Evolutionary conservation across 768 basidiomycete genomes (phyloP).

Genomic region (Hygrocybe coccinea): DNA sequence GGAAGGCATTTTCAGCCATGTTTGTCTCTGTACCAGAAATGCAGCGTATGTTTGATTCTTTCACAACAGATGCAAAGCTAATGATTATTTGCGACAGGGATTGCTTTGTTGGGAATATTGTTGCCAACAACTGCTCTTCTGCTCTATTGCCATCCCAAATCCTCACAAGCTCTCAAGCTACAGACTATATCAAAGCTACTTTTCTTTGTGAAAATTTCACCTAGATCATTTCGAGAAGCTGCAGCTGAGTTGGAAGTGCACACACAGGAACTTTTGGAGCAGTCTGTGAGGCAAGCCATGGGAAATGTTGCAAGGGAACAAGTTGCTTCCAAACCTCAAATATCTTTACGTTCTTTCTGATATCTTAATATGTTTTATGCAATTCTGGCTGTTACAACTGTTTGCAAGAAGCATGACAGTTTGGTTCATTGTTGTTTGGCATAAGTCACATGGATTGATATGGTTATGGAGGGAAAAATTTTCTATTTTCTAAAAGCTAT

Average conservation of each 20-base stretch:
- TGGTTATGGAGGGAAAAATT: too few species aligned
- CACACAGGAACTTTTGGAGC: constrained; percentile 62
- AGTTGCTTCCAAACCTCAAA: constrained; percentile 60
- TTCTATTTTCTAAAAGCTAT: too few species aligned
- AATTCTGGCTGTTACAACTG: too few species aligned
- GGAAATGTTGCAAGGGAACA: constrained; percentile 38
- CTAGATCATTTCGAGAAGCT: constrained; percentile 80
- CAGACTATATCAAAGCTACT: constrained; percentile 66
- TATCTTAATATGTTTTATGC: background rate
- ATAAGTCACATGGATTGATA: too few species aligned
- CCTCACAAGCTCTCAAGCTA: constrained; percentile 43
- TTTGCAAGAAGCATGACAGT: too few species aligned
- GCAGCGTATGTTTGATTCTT: constrained; percentile 48
- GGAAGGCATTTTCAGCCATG: constrained; percentile 73
- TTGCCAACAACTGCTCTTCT: constrained; percentile 73
- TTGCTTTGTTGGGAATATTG: constrained; percentile 62
- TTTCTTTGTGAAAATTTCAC: constrained; percentile 63
- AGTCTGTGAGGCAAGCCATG: constrained; percentile 71
- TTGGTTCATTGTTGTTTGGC: too few species aligned
- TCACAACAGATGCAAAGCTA: background rate
- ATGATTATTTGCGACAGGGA: constrained; percentile 39
- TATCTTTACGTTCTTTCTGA: constrained; percentile 69
- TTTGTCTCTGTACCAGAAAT: constrained; percentile 52
- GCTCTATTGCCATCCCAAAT: constrained; percentile 44
- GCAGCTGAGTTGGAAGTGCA: constrained; percentile 58